phyloP scores from a whole-genome alignment of 2,329 filamentous ascomycete genomes.

The Alternaria sp. region DNA sequence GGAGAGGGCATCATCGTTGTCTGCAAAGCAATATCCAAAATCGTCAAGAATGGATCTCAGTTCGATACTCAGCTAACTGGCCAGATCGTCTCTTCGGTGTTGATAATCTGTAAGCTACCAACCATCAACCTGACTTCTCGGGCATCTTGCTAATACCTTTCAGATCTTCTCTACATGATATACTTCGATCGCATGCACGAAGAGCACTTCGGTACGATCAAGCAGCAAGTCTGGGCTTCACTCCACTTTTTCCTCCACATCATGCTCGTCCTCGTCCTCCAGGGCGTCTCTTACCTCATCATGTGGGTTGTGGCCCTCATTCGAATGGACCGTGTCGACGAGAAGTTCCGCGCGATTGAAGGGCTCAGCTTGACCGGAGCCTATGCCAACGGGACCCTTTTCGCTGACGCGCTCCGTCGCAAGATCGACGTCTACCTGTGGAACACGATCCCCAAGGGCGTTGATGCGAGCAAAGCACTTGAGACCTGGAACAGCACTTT shows the following conservation, averaged over 20 bases:
- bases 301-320: constrained; percentile 36
- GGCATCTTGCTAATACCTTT: background rate
- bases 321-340: constrained; percentile 13
- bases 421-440: constrained; percentile 22
- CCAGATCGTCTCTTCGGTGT: constrained; percentile 40
- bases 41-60: constrained; percentile 41
- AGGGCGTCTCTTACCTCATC: constrained; percentile 43
- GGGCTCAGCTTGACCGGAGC: background rate
- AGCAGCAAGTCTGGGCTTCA: constrained; percentile 42
- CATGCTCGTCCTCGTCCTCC: constrained; percentile 23
- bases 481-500: constrained; percentile 11
- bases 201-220: constrained; percentile 41
- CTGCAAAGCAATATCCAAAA: constrained; percentile 42
- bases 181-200: constrained; percentile 44
- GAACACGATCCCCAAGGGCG: constrained; percentile 29
- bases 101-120: constrained; percentile 33
- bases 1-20: constrained; percentile 50
- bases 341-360: constrained; percentile 15
- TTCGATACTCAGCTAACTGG: constrained; percentile 36
- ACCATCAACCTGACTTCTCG: background rate
- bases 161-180: constrained; percentile 41
- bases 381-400: constrained; percentile 1
- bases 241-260: constrained; percentile 43
- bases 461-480: constrained; percentile 23
- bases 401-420: background rate